phyloP scores from a whole-genome alignment of 1,139 yeast genomes.

The Chernovozyma aurita region DNA sequence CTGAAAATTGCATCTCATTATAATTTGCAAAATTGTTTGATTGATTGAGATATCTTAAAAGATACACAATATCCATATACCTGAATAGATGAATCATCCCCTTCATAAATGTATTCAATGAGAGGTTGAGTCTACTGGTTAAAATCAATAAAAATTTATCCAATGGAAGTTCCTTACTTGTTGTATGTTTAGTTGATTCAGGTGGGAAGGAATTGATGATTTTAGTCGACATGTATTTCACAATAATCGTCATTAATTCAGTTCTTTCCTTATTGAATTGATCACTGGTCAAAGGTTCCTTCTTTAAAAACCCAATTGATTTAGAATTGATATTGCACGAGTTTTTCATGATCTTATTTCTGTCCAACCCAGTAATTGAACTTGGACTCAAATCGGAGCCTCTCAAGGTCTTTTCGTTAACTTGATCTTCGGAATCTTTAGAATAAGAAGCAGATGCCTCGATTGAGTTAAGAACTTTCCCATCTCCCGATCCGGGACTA shows the following conservation, averaged over 20 bases:
- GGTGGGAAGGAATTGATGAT: slow-evolving; percentile 46
- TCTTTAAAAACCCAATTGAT: neutral
- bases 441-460: no score
- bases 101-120: slow-evolving; percentile 37
- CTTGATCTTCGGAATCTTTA: no score
- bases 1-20: slow-evolving; percentile 43
- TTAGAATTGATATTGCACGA: neutral
- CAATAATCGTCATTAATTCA: slow-evolving; percentile 42
- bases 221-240: slow-evolving; percentile 43
- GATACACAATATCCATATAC: slow-evolving; percentile 46
- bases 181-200: slow-evolving; percentile 12
- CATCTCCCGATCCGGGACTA: no score
- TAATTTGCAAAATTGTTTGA: slow-evolving; percentile 42
- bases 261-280: slow-evolving; percentile 17
- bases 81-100: slow-evolving; percentile 43
- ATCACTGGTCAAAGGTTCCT: slow-evolving; percentile 3
- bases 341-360: neutral
- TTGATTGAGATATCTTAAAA: slow-evolving; percentile 45
- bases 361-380: no score
- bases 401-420: no score
- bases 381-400: no score
- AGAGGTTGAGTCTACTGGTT: slow-evolving; percentile 34
- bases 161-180: slow-evolving; percentile 32
- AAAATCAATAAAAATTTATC: slow-evolving; percentile 39
- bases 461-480: no score